Evolutionary conservation across 768 basidiomycete species (phyloP).

Genomic region (Leccinum arenicola): DNA sequence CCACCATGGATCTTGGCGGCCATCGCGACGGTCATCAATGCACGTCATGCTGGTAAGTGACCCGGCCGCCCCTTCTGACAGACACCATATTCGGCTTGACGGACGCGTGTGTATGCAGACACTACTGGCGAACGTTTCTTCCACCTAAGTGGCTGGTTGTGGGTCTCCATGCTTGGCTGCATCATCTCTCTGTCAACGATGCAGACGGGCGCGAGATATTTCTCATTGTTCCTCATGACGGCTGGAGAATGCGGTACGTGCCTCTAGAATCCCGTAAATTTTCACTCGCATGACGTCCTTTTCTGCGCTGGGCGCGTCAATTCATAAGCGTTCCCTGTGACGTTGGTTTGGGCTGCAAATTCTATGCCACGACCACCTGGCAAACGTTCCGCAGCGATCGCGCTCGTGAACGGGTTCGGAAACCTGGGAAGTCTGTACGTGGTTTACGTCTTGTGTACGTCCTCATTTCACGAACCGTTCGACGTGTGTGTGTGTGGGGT

Average conservation of each 20-base stretch:
- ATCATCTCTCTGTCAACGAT: slow-evolving; percentile 56
- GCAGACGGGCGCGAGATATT: slow-evolving; percentile 50
- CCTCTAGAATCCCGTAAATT: background rate
- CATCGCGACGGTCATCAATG: slow-evolving; percentile 43
- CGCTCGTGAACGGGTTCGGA: slow-evolving; percentile 59
- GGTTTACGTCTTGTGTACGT: background rate
- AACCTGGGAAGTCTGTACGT: slow-evolving; percentile 58
- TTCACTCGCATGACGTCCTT: background rate
- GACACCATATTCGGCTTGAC: background rate
- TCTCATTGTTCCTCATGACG: slow-evolving; percentile 48
- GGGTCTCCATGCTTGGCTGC: slow-evolving; percentile 59
- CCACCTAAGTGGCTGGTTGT: slow-evolving; percentile 56
- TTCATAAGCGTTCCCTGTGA: slow-evolving; percentile 39
- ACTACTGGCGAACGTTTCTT: slow-evolving; percentile 64
- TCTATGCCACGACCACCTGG: slow-evolving; percentile 58
- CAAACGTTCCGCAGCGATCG: slow-evolving; percentile 51
- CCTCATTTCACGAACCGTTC: background rate
- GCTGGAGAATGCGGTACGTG: slow-evolving; percentile 42
- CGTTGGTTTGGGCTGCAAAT: slow-evolving; percentile 61
- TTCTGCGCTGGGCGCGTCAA: background rate
- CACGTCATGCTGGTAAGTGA: slow-evolving; percentile 48
- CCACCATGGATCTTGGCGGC: slow-evolving; percentile 64
- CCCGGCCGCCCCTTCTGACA: background rate
- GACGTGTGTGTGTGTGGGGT: background rate
- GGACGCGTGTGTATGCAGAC: slow-evolving; percentile 32